Percentiles rank a stretch among this genome's conserved stretches.
Conservation (phyloP, 768 basidiomycete species). For the Lactarius vividus region DNA sequence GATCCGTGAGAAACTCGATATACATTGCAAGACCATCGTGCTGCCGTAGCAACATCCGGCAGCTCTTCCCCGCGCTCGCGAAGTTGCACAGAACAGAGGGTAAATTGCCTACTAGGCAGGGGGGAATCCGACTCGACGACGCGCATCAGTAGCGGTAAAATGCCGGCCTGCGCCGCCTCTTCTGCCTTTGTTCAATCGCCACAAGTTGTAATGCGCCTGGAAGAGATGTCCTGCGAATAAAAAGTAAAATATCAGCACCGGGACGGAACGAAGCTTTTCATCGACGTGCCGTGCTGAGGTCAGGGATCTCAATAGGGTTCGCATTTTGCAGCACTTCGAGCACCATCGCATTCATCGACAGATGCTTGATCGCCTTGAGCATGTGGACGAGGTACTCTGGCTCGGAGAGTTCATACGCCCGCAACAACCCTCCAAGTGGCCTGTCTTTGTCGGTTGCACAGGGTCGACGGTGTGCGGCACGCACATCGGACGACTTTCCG, state of each 20-base stretch:
- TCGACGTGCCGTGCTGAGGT: conserved; percentile 73
- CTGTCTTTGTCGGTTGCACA: not conserved
- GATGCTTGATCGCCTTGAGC: conserved; percentile 93
- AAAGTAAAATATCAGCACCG: not conserved
- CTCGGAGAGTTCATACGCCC: conserved; percentile 83
- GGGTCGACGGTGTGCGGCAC: conserved; percentile 34
- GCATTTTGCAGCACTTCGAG: conserved; percentile 95
- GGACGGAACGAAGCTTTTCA: not conserved
- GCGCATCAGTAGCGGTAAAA: conserved; percentile 86
- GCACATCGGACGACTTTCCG: conserved; percentile 85
- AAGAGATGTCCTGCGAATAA: conserved; percentile 80
- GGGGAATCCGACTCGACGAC: conserved; percentile 88
- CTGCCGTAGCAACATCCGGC: conserved; percentile 87
- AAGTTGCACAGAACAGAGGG: conserved; percentile 92
- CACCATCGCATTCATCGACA: conserved; percentile 88
- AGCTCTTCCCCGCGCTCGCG: conserved; percentile 91
- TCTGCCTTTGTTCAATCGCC: conserved; percentile 86
- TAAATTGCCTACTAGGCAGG: conserved; percentile 95
- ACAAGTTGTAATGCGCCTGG: conserved; percentile 96
- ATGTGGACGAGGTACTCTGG: conserved; percentile 83
- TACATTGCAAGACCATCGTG: conserved; percentile 87
- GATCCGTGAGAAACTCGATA: conserved; percentile 71
- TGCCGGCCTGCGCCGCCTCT: conserved; percentile 96
- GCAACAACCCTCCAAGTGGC: conserved; percentile 63
- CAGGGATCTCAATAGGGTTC: conserved; percentile 89